Percentiles rank a stretch among this genome's conserved stretches.
Conservation (phyloP, 208 protist genomes). For the Crithidia bombi region DNA sequence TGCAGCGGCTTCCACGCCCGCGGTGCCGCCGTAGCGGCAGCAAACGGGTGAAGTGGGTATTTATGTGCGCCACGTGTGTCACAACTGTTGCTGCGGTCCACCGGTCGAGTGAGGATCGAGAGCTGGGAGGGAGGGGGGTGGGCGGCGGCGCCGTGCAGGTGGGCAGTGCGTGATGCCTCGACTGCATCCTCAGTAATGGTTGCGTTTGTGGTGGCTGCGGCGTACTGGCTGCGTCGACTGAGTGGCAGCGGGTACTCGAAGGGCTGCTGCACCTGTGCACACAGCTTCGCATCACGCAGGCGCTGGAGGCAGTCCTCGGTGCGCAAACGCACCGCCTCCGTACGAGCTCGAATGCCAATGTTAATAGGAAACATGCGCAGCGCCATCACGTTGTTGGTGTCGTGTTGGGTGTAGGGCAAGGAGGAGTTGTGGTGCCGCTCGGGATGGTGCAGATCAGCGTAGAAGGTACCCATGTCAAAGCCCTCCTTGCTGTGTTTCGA, state of each 20-base stretch:
- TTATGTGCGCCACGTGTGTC: neutral
- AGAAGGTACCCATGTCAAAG: constrained; percentile 53
- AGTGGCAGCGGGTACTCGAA: constrained; percentile 62
- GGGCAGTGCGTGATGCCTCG: constrained; percentile 11
- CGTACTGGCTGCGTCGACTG: constrained; percentile 19
- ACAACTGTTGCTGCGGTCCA: constrained; percentile 11
- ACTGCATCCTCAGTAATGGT: neutral
- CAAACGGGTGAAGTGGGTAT: constrained; percentile 26
- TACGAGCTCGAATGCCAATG: constrained; percentile 47
- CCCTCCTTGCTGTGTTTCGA: constrained; percentile 11
- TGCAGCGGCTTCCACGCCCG: constrained; percentile 61
- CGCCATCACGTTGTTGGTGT: constrained; percentile 73
- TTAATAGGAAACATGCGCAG: constrained; percentile 76
- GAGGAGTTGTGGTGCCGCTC: constrained; percentile 74
- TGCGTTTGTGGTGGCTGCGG: neutral
- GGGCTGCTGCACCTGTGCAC: constrained; percentile 36
- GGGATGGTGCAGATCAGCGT: constrained; percentile 41
- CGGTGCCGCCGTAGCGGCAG: neutral
- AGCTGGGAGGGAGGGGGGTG: constrained; percentile 66
- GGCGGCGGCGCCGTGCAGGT: constrained; percentile 50
- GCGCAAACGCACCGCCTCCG: constrained; percentile 57
- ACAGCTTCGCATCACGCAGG: constrained; percentile 55
- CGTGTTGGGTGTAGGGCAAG: constrained; percentile 39
- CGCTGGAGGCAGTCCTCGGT: constrained; percentile 69
- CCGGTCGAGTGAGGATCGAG: constrained; percentile 76